A percentile compares a stretch with the other conserved stretches of the same genome.
phyloP scores from a whole-genome alignment of 176 grass and related monocot species.

The Elaeis guineensis region DNA sequence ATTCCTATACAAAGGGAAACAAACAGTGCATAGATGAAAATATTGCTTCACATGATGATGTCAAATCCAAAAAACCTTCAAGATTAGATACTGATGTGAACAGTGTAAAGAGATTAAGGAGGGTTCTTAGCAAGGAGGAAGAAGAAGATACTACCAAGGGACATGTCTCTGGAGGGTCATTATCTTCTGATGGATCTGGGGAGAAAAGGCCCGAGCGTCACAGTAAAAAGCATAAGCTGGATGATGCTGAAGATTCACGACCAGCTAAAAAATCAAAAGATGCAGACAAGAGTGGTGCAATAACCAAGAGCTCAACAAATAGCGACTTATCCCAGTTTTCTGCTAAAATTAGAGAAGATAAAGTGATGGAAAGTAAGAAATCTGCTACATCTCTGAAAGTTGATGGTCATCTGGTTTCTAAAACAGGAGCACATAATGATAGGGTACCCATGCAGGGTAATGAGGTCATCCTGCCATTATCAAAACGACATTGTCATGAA shows the following conservation, averaged over 20 bases:
- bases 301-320: slow-evolving; percentile 24
- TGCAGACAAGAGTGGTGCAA: slow-evolving; percentile 25
- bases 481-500: slow-evolving; percentile 29
- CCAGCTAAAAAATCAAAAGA: slow-evolving; percentile 41
- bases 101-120: slow-evolving; percentile 35
- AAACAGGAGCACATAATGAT: slow-evolving; percentile 19
- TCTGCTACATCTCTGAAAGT: slow-evolving; percentile 15
- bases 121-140: slow-evolving; percentile 20
- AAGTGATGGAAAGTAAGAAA: slow-evolving; percentile 29
- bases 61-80: slow-evolving; percentile 10
- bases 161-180: slow-evolving; percentile 27
- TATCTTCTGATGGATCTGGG: slow-evolving; percentile 24
- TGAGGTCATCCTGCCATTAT: slow-evolving; percentile 20
- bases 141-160: slow-evolving; percentile 21
- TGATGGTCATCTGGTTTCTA: slow-evolving; percentile 15
- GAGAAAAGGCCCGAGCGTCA: slow-evolving; percentile 28
- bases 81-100: slow-evolving; percentile 23
- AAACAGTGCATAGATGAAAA: slow-evolving; percentile 14
- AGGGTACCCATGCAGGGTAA: slow-evolving; percentile 13
- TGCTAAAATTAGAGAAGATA: slow-evolving; percentile 19
- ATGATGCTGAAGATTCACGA: slow-evolving; percentile 28
- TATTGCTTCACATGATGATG: slow-evolving; percentile 14
- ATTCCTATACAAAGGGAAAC: slow-evolving; percentile 39
- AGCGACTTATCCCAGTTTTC: slow-evolving; percentile 12
- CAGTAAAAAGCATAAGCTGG: slow-evolving; percentile 30